Evolutionary conservation across 1,139 yeast species (phyloP), one percentile per base, ranked within the genome.

Genomic region (Geotrichum cucujoidarum): DNA sequence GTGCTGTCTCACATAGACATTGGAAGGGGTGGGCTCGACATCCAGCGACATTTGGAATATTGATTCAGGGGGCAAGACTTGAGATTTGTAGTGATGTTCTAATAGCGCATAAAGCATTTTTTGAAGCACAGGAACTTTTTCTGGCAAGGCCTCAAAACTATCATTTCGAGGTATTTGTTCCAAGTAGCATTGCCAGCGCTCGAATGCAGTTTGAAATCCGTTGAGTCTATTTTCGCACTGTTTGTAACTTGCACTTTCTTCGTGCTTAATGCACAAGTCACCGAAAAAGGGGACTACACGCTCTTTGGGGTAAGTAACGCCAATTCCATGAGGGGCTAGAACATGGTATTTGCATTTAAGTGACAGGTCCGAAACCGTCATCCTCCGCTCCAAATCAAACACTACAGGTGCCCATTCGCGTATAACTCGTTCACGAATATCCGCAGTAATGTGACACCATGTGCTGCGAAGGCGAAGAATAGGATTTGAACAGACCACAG

Each of bases 381-480:
- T 75, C 56, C 95, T 75, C 60, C 95, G 74, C 56, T 88, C 95
- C 42, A 90, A 72, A 62, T 90, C 97, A 66, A 86, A 88, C 25
- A 89, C 81, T 24, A 92, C 95, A 0, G 95, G 95, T 0, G 95
- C 87, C 97, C 97, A 92, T 59, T 86, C 95, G 50, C 81, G 80
- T 44, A 81, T 78, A 39, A 89, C 77, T 4, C 79, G 69, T 52
- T 78, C 80, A 48, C 87, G 68, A 45, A 78, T 73, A 31, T 77
- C 78, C n/a, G 75, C 72, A 11, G 87, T 77, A 3, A 90, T 87
- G 49, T 74, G 70, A 7, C 83, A 71, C 98, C 98, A 92, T 1
- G 89, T 76, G 53, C 77, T 76, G 21, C 77, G 71, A 45, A 92
- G 70, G 55, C 98, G 74, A 51, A 90, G 69, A 2, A 90, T 74